Percentiles rank a stretch among this genome's conserved stretches.
Evolutionary conservation across 2,329 filamentous ascomycete species (phyloP).

Genomic region (Botrytis paeoniae): DNA sequence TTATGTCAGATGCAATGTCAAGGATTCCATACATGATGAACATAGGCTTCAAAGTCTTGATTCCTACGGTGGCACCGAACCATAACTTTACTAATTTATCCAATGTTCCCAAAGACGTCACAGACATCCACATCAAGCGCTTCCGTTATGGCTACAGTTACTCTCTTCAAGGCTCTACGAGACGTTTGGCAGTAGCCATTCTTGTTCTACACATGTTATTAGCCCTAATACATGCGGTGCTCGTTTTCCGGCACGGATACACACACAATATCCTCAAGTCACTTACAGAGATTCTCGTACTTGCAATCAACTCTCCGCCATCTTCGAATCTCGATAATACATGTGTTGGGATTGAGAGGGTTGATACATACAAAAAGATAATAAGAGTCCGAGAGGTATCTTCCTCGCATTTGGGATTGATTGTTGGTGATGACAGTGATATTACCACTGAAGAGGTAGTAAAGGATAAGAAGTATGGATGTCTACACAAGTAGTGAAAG

Average conservation of each 20-base stretch:
- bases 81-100: background rate
- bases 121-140: background rate
- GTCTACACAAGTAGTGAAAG: background rate
- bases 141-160: conserved; percentile 1
- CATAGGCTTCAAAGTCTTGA: too few species aligned
- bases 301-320: background rate
- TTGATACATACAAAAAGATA: background rate
- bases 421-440: background rate
- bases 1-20: too few species aligned
- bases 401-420: background rate
- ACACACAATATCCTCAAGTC: background rate
- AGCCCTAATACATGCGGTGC: background rate
- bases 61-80: too few species aligned
- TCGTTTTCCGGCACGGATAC: background rate
- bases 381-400: background rate
- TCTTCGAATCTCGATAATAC: background rate
- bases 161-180: background rate
- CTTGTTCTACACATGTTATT: background rate
- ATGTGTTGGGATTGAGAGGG: background rate
- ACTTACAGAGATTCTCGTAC: background rate
- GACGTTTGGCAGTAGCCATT: background rate
- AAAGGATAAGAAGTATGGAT: background rate
- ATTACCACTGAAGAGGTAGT: background rate
- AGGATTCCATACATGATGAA: too few species aligned
- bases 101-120: background rate